Evolutionary conservation across 768 basidiomycete species (phyloP), one percentile per base, ranked within the genome.

Genomic region (Dioszegia aurantiaca): DNA sequence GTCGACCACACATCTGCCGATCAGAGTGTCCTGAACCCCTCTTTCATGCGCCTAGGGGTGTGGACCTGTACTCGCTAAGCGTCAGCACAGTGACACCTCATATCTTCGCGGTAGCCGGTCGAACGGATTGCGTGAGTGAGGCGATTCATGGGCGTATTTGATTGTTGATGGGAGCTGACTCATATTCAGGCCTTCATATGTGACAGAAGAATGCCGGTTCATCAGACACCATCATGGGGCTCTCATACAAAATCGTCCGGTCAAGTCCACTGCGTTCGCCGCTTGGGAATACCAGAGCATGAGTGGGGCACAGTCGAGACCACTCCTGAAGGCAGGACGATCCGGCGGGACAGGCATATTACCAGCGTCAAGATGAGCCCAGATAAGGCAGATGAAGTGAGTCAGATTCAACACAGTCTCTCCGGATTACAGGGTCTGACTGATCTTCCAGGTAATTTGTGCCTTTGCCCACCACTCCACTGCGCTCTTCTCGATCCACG

Each of bases 51-150:
- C 80, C 82, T 16, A 58, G 56, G 31, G 65, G 49, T 80, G 85
- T 73, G 81, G 69, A 86, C 51, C 80, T 92, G 44, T 89, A 85
- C 8, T 84, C 88, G 19, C 77, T 92, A 42, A 82, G 88, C 2
- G 78, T 88, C 23, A 90, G 90, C 17, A 83, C 87, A 2, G 78
- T 90, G 14, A 85, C 87, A 0, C 89, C 90, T 0, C 87, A 88
- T 67, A 86, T 89, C 56, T 85, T 92, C 61, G 85, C 91, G 19
- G 89, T 91, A 31, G 89, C 87, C 3, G 90, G 90, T 31, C 84
- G 87, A 62, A 84, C 87, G 0, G 83, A 85, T 42, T 86, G 83
- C 71, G 90, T 90, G 65, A 63, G 86, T 81, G 28, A 10, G 12
- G 14, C 1, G 12, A 11, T 52, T 5, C 11, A 26, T n/a, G 2